Evolutionary conservation across 225 moss, liverwort and hornwort species (phyloP).

Genomic region (Sphagnum tenellum): DNA sequence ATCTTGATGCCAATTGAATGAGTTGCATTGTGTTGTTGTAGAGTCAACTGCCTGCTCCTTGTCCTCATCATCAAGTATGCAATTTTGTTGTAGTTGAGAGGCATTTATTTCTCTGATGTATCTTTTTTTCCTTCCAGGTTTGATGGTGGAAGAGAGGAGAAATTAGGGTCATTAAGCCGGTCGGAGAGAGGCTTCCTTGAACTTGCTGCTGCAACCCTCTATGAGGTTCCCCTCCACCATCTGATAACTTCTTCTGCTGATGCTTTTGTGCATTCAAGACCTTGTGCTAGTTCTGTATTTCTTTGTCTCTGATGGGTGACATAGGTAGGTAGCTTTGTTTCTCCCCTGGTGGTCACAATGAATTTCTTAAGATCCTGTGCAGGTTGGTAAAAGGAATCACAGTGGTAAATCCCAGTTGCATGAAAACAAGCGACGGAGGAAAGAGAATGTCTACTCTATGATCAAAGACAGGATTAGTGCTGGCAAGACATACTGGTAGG

Average conservation of each 20-base stretch:
- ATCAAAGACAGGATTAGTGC: constrained; percentile 59
- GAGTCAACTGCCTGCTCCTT: too few species aligned
- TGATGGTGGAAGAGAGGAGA: constrained; percentile 77
- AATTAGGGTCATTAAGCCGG: constrained; percentile 52
- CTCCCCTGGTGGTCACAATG: neutral
- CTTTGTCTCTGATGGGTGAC: neutral
- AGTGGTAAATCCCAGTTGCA: constrained; percentile 23
- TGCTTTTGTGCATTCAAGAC: neutral
- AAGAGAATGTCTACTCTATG: constrained; percentile 45
- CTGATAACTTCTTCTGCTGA: too few species aligned
- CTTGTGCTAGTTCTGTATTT: neutral
- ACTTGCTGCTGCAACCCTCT: constrained; percentile 72
- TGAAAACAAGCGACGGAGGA: constrained; percentile 55
- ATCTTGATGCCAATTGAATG: too few species aligned
- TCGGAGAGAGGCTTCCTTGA: constrained; percentile 64
- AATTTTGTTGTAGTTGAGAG: neutral
- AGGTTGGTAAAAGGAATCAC: constrained; percentile 34
- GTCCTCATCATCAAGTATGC: too few species aligned
- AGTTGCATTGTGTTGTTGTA: too few species aligned
- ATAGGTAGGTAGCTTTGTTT: neutral
- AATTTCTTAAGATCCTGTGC: constrained; percentile 7
- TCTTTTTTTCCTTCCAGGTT: constrained; percentile 29
- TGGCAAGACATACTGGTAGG: constrained; percentile 73
- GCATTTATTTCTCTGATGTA: neutral
- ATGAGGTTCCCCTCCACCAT: constrained; percentile 42